Base-by-base conservation (phyloP, 208 protist genomes). In the Acanthamoeba triangularis region DNA sequence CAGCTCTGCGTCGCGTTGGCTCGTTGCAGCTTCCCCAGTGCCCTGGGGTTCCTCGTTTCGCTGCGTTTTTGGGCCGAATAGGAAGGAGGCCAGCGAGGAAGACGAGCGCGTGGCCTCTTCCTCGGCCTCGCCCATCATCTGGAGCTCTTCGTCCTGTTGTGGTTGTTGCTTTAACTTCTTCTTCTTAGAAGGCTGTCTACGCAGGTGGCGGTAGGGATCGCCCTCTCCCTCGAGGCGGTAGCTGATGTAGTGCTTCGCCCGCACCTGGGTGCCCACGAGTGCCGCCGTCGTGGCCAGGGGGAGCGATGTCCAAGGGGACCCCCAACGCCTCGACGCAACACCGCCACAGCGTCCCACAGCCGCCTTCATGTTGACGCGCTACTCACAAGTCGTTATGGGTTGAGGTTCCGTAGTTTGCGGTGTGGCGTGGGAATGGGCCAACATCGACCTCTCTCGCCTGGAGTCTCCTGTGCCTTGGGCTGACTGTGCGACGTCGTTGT, bases 171-270 rank as follows among this genome's bases (percentile, higher is more conserved):
- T 18, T 6, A 8, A 54, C 14, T 54, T 0, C 49, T 54, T 54
- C 49, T 54, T 54, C 49, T 54, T 54, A 0, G 7, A 18, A 18
- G 56, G 56, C 56, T 63, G 10, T 16, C 30, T 30, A 11, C 63
- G 63, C n/a, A 72, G 63, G 63, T 72, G 63, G 63, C 63, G 63
- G 63, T 72, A 72, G 63, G 63, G 63, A 72, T 72, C 63, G 63
- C 37, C n/a, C 30, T 72, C 63, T 0, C 63, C 30, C n/a, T 35
- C 63, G 10, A 72, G 23, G n/a, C 63, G 4, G 63, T 72, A 72
- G 63, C 63, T 72, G 63, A 72, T 72, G 63, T 72, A 72, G 63
- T 72, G 63, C 63, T 72, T 72, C 6, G 56, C 63, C 18, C 63
- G 10, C 63, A 20, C 10, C 63, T 72, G 30, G 30, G n/a, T 18